A percentile compares a stretch with the other conserved stretches of the same genome.
phyloP scores from a whole-genome alignment of 768 basidiomycete species.

The Mycena polygramma region DNA sequence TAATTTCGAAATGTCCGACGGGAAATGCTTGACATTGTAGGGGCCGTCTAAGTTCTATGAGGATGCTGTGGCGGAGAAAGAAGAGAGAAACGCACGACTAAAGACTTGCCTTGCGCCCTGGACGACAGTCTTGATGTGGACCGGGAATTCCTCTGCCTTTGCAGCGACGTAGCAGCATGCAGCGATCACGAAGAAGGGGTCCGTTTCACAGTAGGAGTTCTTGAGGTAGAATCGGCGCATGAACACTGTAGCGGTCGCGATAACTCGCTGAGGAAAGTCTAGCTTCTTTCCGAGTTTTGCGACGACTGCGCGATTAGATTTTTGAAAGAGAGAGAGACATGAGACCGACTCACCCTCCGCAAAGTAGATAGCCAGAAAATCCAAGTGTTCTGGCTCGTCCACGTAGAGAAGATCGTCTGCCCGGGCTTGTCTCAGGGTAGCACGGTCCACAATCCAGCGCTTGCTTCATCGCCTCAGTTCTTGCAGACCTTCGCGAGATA shows the following conservation, averaged over 20 bases:
- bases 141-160: slow-evolving; percentile 96
- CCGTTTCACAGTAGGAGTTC: slow-evolving; percentile 95
- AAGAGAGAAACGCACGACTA: slow-evolving; percentile 61
- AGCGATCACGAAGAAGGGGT: slow-evolving; percentile 92
- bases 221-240: slow-evolving; percentile 98
- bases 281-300: slow-evolving; percentile 90
- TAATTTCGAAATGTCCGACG: slow-evolving; percentile 89
- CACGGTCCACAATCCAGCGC: slow-evolving; percentile 91
- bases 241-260: slow-evolving; percentile 95
- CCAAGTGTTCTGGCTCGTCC: slow-evolving; percentile 80
- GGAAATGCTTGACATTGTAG: slow-evolving; percentile 84
- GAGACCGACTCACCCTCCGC: slow-evolving; percentile 71
- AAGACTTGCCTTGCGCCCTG: slow-evolving; percentile 86
- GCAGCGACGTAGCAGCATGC: slow-evolving; percentile 97
- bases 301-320: slow-evolving; percentile 76
- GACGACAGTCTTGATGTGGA: slow-evolving; percentile 94
- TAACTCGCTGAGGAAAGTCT: slow-evolving; percentile 87
- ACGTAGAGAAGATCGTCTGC: slow-evolving; percentile 84
- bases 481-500: background rate
- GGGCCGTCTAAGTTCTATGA: slow-evolving; percentile 61
- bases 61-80: background rate
- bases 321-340: too few species aligned
- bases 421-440: slow-evolving; percentile 80
- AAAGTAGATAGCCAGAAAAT: slow-evolving; percentile 90
- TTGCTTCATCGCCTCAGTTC: slow-evolving; percentile 64